These are phyloP conservation scores for Geotrichum fermentans DNA, from an alignment of 1,139 yeast genomes.

Conservation along the genomic window DNA sequence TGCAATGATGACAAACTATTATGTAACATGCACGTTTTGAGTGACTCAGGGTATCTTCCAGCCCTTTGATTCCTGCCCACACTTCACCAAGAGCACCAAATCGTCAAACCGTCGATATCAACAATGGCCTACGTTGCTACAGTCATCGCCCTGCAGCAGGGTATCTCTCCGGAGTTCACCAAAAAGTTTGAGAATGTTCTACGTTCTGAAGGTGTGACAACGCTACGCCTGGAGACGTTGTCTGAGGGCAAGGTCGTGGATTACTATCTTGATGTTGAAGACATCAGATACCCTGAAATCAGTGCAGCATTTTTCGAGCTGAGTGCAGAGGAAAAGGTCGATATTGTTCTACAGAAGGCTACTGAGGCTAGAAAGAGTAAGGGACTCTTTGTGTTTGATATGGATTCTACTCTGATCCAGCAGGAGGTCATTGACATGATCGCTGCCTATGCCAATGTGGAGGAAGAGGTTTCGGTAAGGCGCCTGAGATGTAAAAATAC, in stretches of 20 bases:
- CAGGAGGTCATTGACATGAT: slow-evolving; percentile 96
- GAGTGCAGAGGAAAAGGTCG: slow-evolving; percentile 33
- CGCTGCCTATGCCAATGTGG: slow-evolving; percentile 82
- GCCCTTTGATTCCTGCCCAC: too few species aligned
- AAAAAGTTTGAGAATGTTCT: slow-evolving; percentile 27
- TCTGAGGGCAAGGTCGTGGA: slow-evolving; percentile 26
- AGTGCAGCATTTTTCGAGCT: slow-evolving; percentile 25
- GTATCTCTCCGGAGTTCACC: slow-evolving; percentile 21
- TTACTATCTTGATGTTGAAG: slow-evolving; percentile 25
- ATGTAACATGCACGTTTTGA: background rate
- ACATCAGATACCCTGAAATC: slow-evolving; percentile 19
- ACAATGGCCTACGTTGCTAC: slow-evolving; percentile 28
- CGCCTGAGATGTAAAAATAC: too few species aligned
- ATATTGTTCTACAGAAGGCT: slow-evolving; percentile 46
- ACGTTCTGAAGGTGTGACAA: slow-evolving; percentile 26
- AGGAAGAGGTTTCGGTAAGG: slow-evolving; percentile 57
- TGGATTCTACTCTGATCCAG: slow-evolving; percentile 95
- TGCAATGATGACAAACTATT: background rate
- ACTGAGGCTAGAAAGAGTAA: slow-evolving; percentile 38
- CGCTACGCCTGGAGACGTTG: slow-evolving; percentile 24
- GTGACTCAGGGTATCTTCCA: too few species aligned
- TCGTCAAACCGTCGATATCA: too few species aligned
- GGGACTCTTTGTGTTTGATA: slow-evolving; percentile 80
- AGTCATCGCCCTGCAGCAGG: slow-evolving; percentile 24
- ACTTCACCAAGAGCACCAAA: too few species aligned